Base-by-base conservation (phyloP, 2,329 filamentous ascomycete species). In the Calycina herbarum region DNA sequence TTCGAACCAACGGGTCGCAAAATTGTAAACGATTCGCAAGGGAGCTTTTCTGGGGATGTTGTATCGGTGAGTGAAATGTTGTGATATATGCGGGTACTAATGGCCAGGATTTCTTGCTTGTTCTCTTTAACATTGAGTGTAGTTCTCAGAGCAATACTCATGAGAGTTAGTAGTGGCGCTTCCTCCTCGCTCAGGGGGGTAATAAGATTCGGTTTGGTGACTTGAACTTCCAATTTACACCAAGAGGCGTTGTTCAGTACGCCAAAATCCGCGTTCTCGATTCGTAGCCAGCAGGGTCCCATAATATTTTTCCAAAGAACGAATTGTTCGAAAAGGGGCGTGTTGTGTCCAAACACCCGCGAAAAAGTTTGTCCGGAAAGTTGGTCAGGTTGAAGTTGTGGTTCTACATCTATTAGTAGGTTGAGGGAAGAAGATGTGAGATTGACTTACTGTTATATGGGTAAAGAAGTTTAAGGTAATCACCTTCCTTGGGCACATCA, bases 221-320 rank as follows among this genome's bases (percentile, higher is more conserved):
- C 90, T 72, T 91, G 85, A 59, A 96, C 88, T 78, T 99, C 95
- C 11, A 99, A 86, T 78, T 97, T 98, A 83, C 95, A 97, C 86
- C 96, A 95, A 0, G 95, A 99, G 11, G 93, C 91, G 73, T 97
- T 97, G 78, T 93, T 94, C 71, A 98, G 84, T 5, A 90, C 83
- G 20, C 85, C 85, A 76, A 96, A 97, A 76, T 97, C 89, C 35
- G 91, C 91, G 70, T 91, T 89, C 70, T 93, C 86, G 64, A 99
- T 95, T 75, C 90, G 94, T 57, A 99, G 85, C 95, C 95, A 99
- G 77, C 95, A 98, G 35, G 95, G 95, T 1, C 95, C 95, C 94
- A 97, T 99, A 72, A 99, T 92, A 75, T 97, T 96, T 80, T 97
- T 98, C 91, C 94, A 97, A 5, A 99, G 84, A 24, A 99, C 95